A percentile compares a stretch with the other conserved stretches of the same genome.
Evolutionary conservation across 148 eudicot genomes (phyloP).

Genomic region (Hydrangea macrophylla): DNA sequence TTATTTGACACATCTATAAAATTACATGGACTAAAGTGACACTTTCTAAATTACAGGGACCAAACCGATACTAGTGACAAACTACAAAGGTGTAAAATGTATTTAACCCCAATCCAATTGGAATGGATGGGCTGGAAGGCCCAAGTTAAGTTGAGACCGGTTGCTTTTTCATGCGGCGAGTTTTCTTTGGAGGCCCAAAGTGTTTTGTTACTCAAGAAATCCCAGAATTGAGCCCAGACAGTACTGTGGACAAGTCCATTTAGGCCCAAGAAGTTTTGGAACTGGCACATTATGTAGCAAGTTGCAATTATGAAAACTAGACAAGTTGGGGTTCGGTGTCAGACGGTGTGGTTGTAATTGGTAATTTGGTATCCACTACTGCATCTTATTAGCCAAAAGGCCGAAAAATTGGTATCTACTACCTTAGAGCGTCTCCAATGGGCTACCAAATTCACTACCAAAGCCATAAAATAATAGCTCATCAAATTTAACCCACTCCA

Average conservation of each 20-base stretch:
- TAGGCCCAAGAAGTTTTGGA: constrained; percentile 2
- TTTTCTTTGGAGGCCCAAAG: constrained; percentile 37
- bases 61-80: no score
- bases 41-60: no score
- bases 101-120: no score
- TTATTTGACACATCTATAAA: no score
- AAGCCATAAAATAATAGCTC: no score
- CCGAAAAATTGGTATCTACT: no score
- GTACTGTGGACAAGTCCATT: constrained; percentile 13
- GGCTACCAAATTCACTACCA: no score
- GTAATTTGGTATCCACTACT: neutral
- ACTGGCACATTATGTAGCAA: constrained; percentile 25
- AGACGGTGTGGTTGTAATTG: constrained; percentile 23
- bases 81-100: no score
- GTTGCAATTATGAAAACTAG: constrained; percentile 29
- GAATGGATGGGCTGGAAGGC: constrained; percentile 65
- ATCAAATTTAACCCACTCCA: no score
- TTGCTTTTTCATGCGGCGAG: constrained; percentile 59
- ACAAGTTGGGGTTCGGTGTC: constrained; percentile 42
- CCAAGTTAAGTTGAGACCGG: constrained; percentile 62
- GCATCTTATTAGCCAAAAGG: no score
- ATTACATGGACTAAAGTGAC: no score
- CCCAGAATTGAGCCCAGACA: constrained; percentile 23
- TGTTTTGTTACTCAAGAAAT: constrained; percentile 12
- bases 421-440: no score